Conservation (phyloP, 805 yeast species). For the Lachancea quebecensis region DNA sequence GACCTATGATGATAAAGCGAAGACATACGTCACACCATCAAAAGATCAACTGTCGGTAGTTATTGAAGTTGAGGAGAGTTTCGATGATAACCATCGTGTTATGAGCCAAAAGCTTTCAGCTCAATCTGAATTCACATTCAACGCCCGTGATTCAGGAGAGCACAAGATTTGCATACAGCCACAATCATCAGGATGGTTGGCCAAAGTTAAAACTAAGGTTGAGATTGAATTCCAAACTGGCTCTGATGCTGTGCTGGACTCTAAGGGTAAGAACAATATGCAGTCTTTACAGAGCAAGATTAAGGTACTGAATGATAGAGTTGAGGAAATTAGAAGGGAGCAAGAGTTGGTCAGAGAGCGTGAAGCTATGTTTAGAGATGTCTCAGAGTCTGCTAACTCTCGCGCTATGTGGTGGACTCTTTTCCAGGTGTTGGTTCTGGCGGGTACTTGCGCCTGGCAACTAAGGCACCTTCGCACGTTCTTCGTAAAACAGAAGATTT, state of each 20-base stretch:
- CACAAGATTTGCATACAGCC: constrained; percentile 64
- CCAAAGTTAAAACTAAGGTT: constrained; percentile 49
- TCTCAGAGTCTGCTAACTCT: constrained; percentile 61
- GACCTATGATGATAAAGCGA: constrained; percentile 34
- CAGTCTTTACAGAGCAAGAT: constrained; percentile 51
- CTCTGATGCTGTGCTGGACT: constrained; percentile 56
- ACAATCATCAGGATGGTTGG: constrained; percentile 54
- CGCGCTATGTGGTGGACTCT: constrained; percentile 71
- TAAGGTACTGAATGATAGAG: constrained; percentile 47
- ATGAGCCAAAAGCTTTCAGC: constrained; percentile 62
- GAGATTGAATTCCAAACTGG: constrained; percentile 63
- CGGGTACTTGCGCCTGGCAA: constrained; percentile 68
- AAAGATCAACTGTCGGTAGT: constrained; percentile 34
- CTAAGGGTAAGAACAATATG: constrained; percentile 54
- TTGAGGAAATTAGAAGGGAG: constrained; percentile 56
- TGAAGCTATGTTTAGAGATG: constrained; percentile 66
- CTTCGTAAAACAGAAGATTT: constrained; percentile 67
- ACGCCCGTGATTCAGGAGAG: constrained; percentile 70
- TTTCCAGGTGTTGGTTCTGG: constrained; percentile 55
- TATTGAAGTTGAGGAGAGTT: constrained; percentile 53
- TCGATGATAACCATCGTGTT: constrained; percentile 71
- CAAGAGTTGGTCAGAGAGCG: constrained; percentile 65
- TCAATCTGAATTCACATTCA: constrained; percentile 63
- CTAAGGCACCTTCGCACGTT: constrained; percentile 65
- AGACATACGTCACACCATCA: constrained; percentile 32